Percentiles rank a stretch among this genome's conserved stretches.
phyloP scores from a whole-genome alignment of 148 eudicot species.

The Tetragonia tetragonoides region DNA sequence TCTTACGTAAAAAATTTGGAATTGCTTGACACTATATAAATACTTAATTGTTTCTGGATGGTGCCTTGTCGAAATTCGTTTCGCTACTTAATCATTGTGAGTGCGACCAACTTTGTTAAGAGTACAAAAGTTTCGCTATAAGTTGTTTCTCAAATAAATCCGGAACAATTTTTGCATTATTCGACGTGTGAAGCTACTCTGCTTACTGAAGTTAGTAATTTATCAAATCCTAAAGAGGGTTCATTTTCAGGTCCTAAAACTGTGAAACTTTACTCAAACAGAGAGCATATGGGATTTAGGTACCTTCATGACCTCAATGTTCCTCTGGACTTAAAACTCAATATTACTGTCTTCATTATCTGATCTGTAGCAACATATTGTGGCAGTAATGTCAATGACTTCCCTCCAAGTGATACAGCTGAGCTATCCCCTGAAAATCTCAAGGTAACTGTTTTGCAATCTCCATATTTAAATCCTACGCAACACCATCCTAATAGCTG shows the following conservation, averaged over 20 bases:
- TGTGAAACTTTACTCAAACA: slow-evolving; percentile 83
- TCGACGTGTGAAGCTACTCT: not conserved
- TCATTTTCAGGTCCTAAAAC: slow-evolving; percentile 81
- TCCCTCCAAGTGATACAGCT: slow-evolving; percentile 81
- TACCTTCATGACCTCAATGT: slow-evolving; percentile 26
- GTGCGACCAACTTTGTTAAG: too few species aligned
- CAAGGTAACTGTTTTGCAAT: slow-evolving; percentile 43
- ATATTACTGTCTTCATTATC: slow-evolving; percentile 1
- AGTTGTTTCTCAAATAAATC: not conserved
- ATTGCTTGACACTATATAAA: not conserved
- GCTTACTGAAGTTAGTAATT: not conserved
- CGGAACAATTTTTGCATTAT: not conserved
- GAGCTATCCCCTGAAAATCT: slow-evolving; percentile 63
- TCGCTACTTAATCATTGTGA: too few species aligned
- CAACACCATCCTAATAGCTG: not conserved
- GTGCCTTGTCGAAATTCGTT: not conserved
- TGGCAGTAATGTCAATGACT: slow-evolving; percentile 91
- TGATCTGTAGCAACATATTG: slow-evolving; percentile 18
- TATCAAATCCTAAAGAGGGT: slow-evolving; percentile 16
- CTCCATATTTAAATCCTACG: not conserved
- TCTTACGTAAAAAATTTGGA: not conserved
- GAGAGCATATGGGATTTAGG: slow-evolving; percentile 98
- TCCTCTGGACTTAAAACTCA: not conserved
- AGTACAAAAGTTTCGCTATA: not conserved
- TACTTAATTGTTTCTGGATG: not conserved